Evolutionary conservation across 768 basidiomycete genomes (phyloP).

Genomic region (Kwoniella botswanensis): DNA sequence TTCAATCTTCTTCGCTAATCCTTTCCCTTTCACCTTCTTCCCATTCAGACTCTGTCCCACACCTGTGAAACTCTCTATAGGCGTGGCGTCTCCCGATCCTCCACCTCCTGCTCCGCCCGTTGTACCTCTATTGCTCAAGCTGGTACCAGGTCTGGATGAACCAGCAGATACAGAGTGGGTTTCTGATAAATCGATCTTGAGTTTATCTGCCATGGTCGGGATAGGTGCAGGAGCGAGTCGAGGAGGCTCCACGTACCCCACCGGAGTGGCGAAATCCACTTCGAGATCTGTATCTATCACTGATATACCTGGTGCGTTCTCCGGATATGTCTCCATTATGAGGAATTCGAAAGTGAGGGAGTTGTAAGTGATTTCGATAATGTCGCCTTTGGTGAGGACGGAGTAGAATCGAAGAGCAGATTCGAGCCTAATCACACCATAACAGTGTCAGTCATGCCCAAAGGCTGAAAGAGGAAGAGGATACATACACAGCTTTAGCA

Average conservation of each 20-base stretch:
- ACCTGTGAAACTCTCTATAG: slow-evolving; percentile 87
- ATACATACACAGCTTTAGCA: slow-evolving; percentile 90
- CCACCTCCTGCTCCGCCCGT: slow-evolving; percentile 7
- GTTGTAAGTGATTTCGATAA: slow-evolving; percentile 98
- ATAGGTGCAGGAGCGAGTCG: slow-evolving; percentile 78
- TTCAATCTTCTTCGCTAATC: slow-evolving; percentile 80
- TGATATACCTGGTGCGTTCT: slow-evolving; percentile 77
- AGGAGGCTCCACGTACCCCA: slow-evolving; percentile 87
- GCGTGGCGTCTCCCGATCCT: slow-evolving; percentile 29
- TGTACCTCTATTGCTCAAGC: slow-evolving; percentile 4
- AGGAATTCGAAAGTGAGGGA: slow-evolving; percentile 91
- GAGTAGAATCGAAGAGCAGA: slow-evolving; percentile 93
- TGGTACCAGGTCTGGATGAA: slow-evolving; percentile 77
- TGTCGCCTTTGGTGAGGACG: slow-evolving; percentile 89
- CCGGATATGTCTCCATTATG: slow-evolving; percentile 86
- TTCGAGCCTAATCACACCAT: slow-evolving; percentile 70
- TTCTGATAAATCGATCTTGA: slow-evolving; percentile 77
- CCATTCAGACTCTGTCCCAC: slow-evolving; percentile 89
- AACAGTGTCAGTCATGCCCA: no score
- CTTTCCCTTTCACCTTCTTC: slow-evolving; percentile 92
- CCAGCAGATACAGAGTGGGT: slow-evolving; percentile 72
- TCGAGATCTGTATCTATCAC: slow-evolving; percentile 96
- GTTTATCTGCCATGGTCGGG: slow-evolving; percentile 92
- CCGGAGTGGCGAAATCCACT: slow-evolving; percentile 92
- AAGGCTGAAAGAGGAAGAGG: no score